Evolutionary conservation across 805 yeast genomes (phyloP).

Genomic region (Yamadazyma insecticola): DNA sequence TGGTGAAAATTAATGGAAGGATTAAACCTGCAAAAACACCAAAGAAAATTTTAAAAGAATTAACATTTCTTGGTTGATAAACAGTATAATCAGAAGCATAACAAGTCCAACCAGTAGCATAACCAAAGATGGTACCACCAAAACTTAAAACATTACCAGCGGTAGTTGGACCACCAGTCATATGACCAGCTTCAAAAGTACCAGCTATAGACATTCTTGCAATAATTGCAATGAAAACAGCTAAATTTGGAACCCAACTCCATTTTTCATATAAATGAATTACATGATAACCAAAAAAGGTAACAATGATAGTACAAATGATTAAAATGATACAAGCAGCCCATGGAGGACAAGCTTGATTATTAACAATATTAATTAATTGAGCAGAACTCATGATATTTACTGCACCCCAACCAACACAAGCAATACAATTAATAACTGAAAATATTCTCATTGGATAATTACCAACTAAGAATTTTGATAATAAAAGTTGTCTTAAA

Average conservation of each 20-base stretch:
- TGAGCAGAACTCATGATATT: conserved; percentile 89
- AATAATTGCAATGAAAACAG: conserved; percentile 71
- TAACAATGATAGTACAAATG: conserved; percentile 60
- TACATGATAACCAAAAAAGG: conserved; percentile 79
- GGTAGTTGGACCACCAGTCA: conserved; percentile 52
- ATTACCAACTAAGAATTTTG: conserved; percentile 76
- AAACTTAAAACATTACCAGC: conserved; percentile 77
- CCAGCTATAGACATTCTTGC: conserved; percentile 68
- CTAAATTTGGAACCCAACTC: conserved; percentile 82
- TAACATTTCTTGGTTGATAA: conserved; percentile 69
- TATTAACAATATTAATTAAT: conserved; percentile 70
- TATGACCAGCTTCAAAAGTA: conserved; percentile 46
- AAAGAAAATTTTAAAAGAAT: conserved; percentile 55
- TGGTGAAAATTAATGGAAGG: conserved; percentile 65
- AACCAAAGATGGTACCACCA: conserved; percentile 82
- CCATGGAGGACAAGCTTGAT: conserved; percentile 73
- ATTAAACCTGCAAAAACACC: conserved; percentile 61
- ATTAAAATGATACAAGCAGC: conserved; percentile 81
- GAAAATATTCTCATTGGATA: conserved; percentile 72
- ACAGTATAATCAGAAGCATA: conserved; percentile 91
- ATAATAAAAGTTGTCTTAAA: conserved; percentile 79
- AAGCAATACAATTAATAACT: conserved; percentile 71
- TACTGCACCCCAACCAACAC: conserved; percentile 95
- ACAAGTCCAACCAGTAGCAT: conserved; percentile 93
- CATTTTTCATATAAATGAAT: conserved; percentile 81